phyloP scores from a whole-genome alignment of 176 grass and related monocot species.

The Juncus inflexus region DNA sequence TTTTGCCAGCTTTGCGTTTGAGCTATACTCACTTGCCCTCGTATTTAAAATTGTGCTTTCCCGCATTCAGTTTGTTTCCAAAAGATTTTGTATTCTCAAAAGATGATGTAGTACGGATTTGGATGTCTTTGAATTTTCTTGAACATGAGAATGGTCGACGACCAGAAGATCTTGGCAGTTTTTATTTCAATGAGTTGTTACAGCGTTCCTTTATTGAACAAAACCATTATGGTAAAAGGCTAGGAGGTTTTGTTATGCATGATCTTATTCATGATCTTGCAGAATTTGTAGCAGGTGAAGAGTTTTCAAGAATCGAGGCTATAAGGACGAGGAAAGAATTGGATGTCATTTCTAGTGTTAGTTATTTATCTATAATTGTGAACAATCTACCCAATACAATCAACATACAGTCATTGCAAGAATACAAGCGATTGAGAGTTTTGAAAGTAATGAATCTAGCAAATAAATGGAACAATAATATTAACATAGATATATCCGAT shows the following conservation, averaged over 20 bases:
- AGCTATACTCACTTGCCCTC: constrained; percentile 23
- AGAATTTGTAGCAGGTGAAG: constrained; percentile 8
- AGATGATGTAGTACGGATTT: constrained; percentile 8
- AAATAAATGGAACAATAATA: neutral
- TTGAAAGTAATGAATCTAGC: constrained; percentile 16
- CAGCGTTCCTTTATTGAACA: constrained; percentile 22
- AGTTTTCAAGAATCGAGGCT: neutral
- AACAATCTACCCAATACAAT: neutral
- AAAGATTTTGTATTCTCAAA: constrained; percentile 17
- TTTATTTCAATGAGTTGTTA: constrained; percentile 23
- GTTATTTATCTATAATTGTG: constrained; percentile 15
- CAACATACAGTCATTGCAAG: constrained; percentile 2
- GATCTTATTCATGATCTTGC: constrained; percentile 29
- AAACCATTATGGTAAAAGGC: neutral
- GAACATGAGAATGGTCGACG: neutral
- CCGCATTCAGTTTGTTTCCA: constrained; percentile 9
- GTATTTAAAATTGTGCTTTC: constrained; percentile 22
- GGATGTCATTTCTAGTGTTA: neutral
- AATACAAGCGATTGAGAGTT: neutral
- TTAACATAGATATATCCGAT: neutral
- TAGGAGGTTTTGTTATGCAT: constrained; percentile 14
- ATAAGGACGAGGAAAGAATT: neutral
- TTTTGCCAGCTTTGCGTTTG: constrained; percentile 27
- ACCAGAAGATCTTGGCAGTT: neutral
- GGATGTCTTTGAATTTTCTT: constrained; percentile 29